These are phyloP conservation scores for Penicillium subrubescens DNA, from an alignment of 495 filamentous ascomycete species.

Conservation along the genomic window DNA sequence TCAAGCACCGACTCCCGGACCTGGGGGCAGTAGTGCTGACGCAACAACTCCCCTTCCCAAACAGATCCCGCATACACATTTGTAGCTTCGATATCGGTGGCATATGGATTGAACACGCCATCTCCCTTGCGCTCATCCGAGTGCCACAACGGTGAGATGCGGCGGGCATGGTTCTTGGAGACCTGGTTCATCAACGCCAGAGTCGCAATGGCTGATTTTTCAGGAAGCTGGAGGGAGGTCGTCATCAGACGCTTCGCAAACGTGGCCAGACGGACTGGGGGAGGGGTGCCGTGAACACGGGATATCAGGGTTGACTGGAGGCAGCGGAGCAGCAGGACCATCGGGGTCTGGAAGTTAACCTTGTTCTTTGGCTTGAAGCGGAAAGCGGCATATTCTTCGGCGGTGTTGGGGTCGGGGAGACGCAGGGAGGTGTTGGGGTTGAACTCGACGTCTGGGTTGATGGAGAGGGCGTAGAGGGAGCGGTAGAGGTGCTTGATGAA, in stretches of 20 bases:
- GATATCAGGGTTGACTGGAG: constrained; percentile 70
- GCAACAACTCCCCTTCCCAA: constrained; percentile 90
- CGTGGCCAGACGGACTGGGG: constrained; percentile 77
- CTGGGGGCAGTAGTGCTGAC: constrained; percentile 82
- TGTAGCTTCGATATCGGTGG: constrained; percentile 67
- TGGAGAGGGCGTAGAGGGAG: constrained; percentile 71
- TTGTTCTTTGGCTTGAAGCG: constrained; percentile 52
- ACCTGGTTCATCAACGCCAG: constrained; percentile 75
- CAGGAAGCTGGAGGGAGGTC: constrained; percentile 78
- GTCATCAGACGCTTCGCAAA: constrained; percentile 93
- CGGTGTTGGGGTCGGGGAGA: constrained; percentile 70
- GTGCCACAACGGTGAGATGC: constrained; percentile 74
- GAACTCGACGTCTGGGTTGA: constrained; percentile 84
- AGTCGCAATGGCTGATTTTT: constrained; percentile 80
- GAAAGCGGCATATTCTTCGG: constrained; percentile 20
- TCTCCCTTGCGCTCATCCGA: constrained; percentile 91
- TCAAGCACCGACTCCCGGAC: constrained; percentile 73
- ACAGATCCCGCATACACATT: constrained; percentile 89
- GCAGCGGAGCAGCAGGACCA: constrained; percentile 84
- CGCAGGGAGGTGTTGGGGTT: constrained; percentile 74
- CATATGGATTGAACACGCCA: constrained; percentile 60
- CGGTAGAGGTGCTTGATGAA: constrained; percentile 93
- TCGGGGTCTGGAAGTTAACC: constrained; percentile 91
- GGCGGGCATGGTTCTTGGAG: constrained; percentile 67
- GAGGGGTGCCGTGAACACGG: constrained; percentile 57